phyloP scores from a whole-genome alignment of 148 eudicot genomes.

The Euryodendron excelsum region DNA sequence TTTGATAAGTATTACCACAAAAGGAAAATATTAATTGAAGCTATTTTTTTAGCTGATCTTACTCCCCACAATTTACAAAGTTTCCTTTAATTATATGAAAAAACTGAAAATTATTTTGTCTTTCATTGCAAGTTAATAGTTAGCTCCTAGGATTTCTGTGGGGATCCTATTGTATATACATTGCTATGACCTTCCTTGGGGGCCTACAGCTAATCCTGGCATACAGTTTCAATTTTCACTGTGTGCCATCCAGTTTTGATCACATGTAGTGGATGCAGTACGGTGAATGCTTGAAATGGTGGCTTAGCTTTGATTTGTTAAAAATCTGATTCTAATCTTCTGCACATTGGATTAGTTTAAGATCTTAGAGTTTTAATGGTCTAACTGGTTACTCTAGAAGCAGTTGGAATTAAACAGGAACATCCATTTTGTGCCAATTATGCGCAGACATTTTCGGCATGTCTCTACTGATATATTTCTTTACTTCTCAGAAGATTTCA shows the following conservation, averaged over 20 bases:
- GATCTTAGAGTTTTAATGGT: neutral
- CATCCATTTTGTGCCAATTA: neutral
- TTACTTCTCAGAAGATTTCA: too few species aligned
- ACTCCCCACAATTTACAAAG: neutral
- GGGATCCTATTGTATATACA: neutral
- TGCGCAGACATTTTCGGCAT: neutral
- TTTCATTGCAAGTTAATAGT: neutral
- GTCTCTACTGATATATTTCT: too few species aligned
- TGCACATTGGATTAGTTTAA: slow-evolving; percentile 1
- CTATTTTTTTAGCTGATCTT: neutral
- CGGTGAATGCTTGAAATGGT: neutral
- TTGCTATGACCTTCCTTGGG: neutral
- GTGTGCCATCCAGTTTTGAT: neutral
- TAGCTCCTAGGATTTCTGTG: neutral
- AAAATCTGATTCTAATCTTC: neutral
- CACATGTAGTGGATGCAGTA: slow-evolving; percentile 2
- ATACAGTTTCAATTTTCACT: neutral
- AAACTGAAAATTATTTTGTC: neutral
- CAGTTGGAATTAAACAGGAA: neutral
- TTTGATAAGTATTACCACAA: too few species aligned
- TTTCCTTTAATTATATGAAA: neutral
- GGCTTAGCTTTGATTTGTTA: neutral
- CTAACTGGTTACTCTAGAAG: neutral
- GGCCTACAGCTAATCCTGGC: neutral
- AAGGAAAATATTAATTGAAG: too few species aligned